A percentile compares a stretch with the other conserved stretches of the same genome.
phyloP scores from a whole-genome alignment of 345 rosid species.

The Kandelia obovata region DNA sequence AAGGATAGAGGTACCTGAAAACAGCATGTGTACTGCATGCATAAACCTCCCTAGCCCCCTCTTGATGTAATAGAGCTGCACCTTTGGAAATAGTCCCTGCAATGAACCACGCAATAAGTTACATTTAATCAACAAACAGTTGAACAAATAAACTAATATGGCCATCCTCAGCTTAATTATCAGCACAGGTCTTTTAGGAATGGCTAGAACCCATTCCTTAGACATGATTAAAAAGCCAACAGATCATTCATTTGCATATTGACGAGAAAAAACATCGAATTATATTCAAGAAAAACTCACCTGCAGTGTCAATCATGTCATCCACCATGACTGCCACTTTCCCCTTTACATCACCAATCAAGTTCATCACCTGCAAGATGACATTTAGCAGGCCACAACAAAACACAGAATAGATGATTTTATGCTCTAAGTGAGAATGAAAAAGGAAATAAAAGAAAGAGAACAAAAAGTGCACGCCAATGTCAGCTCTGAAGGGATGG shows the following conservation, averaged over 20 bases:
- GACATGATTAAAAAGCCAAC: neutral
- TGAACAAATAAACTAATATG: neutral
- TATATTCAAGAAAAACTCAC: conserved; percentile 36
- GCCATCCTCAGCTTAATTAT: neutral
- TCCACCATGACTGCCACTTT: conserved; percentile 97
- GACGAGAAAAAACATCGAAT: conserved; percentile 5
- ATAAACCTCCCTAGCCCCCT: conserved; percentile 95
- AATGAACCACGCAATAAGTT: conserved; percentile 14
- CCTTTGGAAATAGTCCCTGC: conserved; percentile 92
- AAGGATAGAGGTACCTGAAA: conserved; percentile 56
- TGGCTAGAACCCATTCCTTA: neutral
- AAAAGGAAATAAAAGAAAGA: neutral
- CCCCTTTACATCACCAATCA: conserved; percentile 95
- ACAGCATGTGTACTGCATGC: conserved; percentile 97
- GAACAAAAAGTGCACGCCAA: neutral
- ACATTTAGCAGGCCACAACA: neutral
- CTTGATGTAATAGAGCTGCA: conserved; percentile 94
- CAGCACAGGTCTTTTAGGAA: too few species aligned
- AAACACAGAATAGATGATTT: neutral
- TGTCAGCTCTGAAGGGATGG: too few species aligned
- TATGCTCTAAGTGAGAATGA: neutral
- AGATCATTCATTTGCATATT: conserved; percentile 6
- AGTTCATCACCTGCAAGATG: conserved; percentile 78
- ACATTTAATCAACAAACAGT: conserved; percentile 11
- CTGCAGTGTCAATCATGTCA: conserved; percentile 99